Percentiles rank a stretch among this genome's conserved stretches.
Evolutionary conservation across 2,329 filamentous ascomycete species (phyloP).

Genomic region (Diaporthe aspalathi): DNA sequence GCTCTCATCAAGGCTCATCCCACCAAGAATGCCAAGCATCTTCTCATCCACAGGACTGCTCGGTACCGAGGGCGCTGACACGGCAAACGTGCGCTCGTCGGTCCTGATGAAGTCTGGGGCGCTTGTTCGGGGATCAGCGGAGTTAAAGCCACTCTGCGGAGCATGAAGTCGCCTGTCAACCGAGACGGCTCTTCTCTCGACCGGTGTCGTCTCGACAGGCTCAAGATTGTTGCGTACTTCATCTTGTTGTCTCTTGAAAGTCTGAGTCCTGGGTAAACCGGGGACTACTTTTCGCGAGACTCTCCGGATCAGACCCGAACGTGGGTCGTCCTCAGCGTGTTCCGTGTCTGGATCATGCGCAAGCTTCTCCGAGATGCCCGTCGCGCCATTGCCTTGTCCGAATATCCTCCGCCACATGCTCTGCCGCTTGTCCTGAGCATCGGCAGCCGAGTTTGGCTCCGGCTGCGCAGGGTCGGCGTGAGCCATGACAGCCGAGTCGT

Average conservation of each 20-base stretch:
- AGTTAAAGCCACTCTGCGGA: slow-evolving; percentile 50
- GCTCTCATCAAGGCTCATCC: slow-evolving; percentile 39
- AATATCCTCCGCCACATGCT: slow-evolving; percentile 45
- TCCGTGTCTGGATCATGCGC: slow-evolving; percentile 44
- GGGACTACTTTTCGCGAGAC: slow-evolving; percentile 75
- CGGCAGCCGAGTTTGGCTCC: slow-evolving; percentile 39
- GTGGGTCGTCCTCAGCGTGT: slow-evolving; percentile 46
- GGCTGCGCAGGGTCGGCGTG: slow-evolving; percentile 41
- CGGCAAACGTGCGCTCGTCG: slow-evolving; percentile 44
- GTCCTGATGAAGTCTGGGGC: slow-evolving; percentile 58
- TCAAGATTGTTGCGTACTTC: slow-evolving; percentile 81
- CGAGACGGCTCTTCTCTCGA: slow-evolving; percentile 79
- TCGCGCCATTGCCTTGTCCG: slow-evolving; percentile 42
- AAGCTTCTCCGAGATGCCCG: slow-evolving; percentile 42
- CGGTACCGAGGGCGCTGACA: slow-evolving; percentile 45
- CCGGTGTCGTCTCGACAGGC: slow-evolving; percentile 70
- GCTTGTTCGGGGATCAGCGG: slow-evolving; percentile 58
- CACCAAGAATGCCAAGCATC: slow-evolving; percentile 45
- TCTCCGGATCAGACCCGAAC: slow-evolving; percentile 54
- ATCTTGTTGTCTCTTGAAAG: slow-evolving; percentile 85
- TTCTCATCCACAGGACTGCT: slow-evolving; percentile 50
- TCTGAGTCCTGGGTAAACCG: slow-evolving; percentile 79
- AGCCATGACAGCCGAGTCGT: slow-evolving; percentile 43
- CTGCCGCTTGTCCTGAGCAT: slow-evolving; percentile 40
- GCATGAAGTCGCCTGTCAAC: slow-evolving; percentile 63